Conservation (phyloP, 177 flowering plant genomes). For the Telopea speciosissima region DNA sequence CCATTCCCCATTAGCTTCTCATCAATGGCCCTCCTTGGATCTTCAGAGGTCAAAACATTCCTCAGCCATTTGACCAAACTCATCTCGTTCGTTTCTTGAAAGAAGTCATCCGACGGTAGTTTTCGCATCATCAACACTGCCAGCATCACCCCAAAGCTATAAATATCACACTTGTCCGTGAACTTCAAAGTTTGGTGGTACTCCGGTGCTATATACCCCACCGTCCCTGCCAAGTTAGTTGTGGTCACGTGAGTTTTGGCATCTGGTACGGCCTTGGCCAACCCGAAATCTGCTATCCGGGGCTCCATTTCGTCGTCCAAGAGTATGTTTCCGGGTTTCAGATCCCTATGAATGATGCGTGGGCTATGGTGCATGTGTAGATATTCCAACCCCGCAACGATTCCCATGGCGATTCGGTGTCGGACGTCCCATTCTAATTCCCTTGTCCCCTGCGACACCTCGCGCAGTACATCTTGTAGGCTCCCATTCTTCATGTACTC, state of each 20-base stretch:
- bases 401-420: slow-evolving; percentile 56
- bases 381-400: slow-evolving; percentile 81
- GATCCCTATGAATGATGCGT: slow-evolving; percentile 75
- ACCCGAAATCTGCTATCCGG: slow-evolving; percentile 87
- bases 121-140: slow-evolving; percentile 72
- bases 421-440: slow-evolving; percentile 66
- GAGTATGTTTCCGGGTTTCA: slow-evolving; percentile 83
- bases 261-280: slow-evolving; percentile 79
- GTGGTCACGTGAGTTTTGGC: slow-evolving; percentile 61
- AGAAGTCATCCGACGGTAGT: slow-evolving; percentile 73
- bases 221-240: slow-evolving; percentile 78
- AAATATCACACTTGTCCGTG: slow-evolving; percentile 92
- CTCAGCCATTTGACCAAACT: slow-evolving; percentile 83
- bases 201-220: slow-evolving; percentile 94
- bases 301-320: slow-evolving; percentile 91
- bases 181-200: slow-evolving; percentile 82
- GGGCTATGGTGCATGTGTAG: slow-evolving; percentile 68
- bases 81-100: slow-evolving; percentile 64
- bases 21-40: slow-evolving; percentile 67
- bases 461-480: slow-evolving; percentile 50
- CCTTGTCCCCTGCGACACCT: slow-evolving; percentile 36
- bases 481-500: slow-evolving; percentile 96
- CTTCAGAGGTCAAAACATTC: slow-evolving; percentile 62
- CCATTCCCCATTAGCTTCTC: slow-evolving; percentile 55
- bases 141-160: slow-evolving; percentile 78